Evolutionary conservation across 2,329 filamentous ascomycete genomes (phyloP).

Genomic region (Xylariaceae sp.): DNA sequence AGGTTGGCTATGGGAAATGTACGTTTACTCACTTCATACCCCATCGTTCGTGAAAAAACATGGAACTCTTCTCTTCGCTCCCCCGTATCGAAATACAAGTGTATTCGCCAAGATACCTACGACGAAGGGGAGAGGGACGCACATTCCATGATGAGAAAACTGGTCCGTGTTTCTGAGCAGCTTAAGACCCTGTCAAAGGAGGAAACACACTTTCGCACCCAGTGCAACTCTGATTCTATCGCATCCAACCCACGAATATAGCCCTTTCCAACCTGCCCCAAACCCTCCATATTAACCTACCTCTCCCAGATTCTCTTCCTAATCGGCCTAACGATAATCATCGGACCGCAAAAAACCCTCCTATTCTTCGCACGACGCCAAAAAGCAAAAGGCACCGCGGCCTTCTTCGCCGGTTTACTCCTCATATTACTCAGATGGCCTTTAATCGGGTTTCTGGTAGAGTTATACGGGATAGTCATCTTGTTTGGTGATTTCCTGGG

Average conservation of each 20-base stretch:
- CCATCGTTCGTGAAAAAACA: conserved; percentile 6
- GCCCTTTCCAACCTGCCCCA: not conserved
- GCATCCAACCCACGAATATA: not conserved
- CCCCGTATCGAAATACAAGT: not conserved
- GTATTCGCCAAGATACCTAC: not conserved
- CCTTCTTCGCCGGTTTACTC: conserved; percentile 78
- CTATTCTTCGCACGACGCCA: conserved; percentile 92
- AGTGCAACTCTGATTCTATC: conserved; percentile 35
- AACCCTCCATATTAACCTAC: not conserved
- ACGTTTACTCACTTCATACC: conserved; percentile 32
- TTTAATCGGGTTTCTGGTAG: conserved; percentile 83
- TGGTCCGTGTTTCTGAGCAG: conserved; percentile 83
- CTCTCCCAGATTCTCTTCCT: conserved; percentile 83
- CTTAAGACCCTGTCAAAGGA: conserved; percentile 67
- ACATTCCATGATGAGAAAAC: conserved; percentile 64
- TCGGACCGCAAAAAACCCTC: conserved; percentile 86
- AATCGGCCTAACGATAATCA: conserved; percentile 92
- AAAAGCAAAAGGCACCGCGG: conserved; percentile 86
- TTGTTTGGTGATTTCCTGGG: conserved; percentile 96
- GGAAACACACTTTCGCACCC: conserved; percentile 36
- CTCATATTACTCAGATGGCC: conserved; percentile 91
- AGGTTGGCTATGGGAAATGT: conserved; percentile 98
- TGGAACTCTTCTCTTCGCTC: conserved; percentile 7
- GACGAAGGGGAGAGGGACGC: not conserved
- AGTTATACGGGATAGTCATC: conserved; percentile 88